Evolutionary conservation across 2,329 filamentous ascomycete species (phyloP).

Genomic region (Berkeleyomyces basicola): DNA sequence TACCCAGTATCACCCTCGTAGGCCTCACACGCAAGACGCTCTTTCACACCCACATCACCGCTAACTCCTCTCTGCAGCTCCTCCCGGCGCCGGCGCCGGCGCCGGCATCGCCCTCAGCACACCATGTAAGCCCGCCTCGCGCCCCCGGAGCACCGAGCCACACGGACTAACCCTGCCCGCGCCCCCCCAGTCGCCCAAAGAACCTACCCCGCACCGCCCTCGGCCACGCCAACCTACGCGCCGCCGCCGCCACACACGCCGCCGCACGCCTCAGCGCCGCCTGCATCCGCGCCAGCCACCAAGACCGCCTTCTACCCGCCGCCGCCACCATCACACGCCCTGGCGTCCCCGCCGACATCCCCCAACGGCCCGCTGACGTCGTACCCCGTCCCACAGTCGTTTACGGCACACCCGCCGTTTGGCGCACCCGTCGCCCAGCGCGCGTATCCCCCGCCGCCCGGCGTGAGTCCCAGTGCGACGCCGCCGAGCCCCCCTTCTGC

Average conservation of each 20-base stretch:
- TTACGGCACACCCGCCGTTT: conserved; percentile 8
- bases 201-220: conserved; percentile 8
- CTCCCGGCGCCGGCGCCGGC: conserved; percentile 23
- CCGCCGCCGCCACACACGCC: conserved; percentile 13
- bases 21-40: conserved; percentile 16
- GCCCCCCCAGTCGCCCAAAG: conserved; percentile 15
- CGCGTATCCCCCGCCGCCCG: conserved; percentile 19
- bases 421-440: conserved; percentile 15
- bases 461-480: conserved; percentile 14
- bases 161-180: background rate
- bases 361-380: conserved; percentile 20
- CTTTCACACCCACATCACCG: conserved; percentile 13
- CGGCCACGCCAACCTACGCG: conserved; percentile 12
- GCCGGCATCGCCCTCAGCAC: conserved; percentile 10
- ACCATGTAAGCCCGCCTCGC: background rate
- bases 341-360: conserved; percentile 18
- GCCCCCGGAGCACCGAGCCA: background rate
- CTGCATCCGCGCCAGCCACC: conserved; percentile 29
- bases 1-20: conserved; percentile 29
- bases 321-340: conserved; percentile 20
- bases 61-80: conserved; percentile 21
- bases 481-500: background rate
- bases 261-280: conserved; percentile 16
- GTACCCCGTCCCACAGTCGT: conserved; percentile 20
- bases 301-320: conserved; percentile 30